A percentile compares a stretch with the other conserved stretches of the same genome.
Evolutionary conservation across 306 rosid species (phyloP).

Genomic region (Pueraria montana): DNA sequence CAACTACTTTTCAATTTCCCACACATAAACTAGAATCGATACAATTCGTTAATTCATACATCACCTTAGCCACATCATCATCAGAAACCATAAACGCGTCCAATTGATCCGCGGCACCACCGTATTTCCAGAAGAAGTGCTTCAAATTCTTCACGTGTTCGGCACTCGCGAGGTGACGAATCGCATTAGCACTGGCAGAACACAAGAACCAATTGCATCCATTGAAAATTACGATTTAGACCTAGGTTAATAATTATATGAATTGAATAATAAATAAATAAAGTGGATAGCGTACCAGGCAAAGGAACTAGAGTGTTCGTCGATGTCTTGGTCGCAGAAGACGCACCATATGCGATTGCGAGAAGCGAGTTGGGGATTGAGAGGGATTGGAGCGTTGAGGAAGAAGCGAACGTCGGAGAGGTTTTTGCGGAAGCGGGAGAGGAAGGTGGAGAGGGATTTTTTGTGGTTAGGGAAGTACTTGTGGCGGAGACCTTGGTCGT

Average conservation of each 20-base stretch:
- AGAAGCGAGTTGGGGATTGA: conserved; percentile 63
- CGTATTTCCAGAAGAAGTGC: conserved; percentile 89
- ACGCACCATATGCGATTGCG: conserved; percentile 85
- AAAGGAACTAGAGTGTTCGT: conserved; percentile 71
- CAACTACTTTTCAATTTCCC: conserved; percentile 5
- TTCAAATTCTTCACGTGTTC: conserved; percentile 83
- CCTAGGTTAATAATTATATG: neutral
- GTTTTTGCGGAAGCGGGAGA: conserved; percentile 77
- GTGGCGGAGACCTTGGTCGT: conserved; percentile 84
- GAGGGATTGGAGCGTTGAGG: conserved; percentile 66
- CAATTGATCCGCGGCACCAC: conserved; percentile 63
- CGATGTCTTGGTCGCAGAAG: conserved; percentile 71
- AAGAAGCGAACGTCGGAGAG: conserved; percentile 70
- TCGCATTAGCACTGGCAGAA: conserved; percentile 69
- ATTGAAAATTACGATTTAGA: conserved; percentile 14
- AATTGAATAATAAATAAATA: neutral
- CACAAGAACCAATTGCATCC: conserved; percentile 7
- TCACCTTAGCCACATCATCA: conserved; percentile 74
- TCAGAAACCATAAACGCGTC: conserved; percentile 66
- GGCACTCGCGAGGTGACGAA: conserved; percentile 75
- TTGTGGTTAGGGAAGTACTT: conserved; percentile 90
- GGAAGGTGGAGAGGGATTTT: conserved; percentile 74
- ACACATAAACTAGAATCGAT: neutral
- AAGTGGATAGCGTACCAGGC: conserved; percentile 60
- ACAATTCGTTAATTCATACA: neutral